Evolutionary conservation across 148 eudicot genomes (phyloP), one percentile per base, ranked within the genome.

Genomic region (Drosera capensis): DNA sequence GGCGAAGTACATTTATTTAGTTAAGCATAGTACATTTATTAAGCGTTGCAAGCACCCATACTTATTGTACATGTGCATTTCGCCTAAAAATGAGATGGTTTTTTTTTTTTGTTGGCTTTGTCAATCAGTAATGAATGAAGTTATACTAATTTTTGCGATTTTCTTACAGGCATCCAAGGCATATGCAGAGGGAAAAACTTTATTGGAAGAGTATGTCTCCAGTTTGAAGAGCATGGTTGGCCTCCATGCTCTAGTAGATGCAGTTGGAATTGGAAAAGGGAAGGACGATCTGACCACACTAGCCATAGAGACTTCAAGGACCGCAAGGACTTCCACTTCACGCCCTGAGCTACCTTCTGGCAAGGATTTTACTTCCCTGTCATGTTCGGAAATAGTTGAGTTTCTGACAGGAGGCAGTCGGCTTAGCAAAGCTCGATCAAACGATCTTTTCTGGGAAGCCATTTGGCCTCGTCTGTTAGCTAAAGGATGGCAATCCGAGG

Each of bases 391-490:
- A 31, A 52, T 59, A 23, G 23, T 51, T 34, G 39, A 52, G 23
- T 28, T 36, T n/a, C 39, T 49, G 13, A 58, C 59, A 23, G 37
- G 68, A 30, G 52, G 39, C 25, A 18, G 36, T 18, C 28, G 58
- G 20, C 37, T 59, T 19, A 64, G 66, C 62, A 64, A 69, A 46
- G 47, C 52, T 14, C 40, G 51, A 23, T 54, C 61, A 25, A 64
- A 43, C 14, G 59, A 64, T 39, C 45, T 69, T 1, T 69, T 69
- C 20, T 69, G 74, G 69, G 58, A 59, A 47, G 69, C 66, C 2
- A 63, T 69, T 9, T 69, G 74, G 69, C 74, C 74, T 11, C 63
- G 69, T 20, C 48, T 69, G 16, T 19, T 69, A 46, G 74, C 69
- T 18, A 59, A 22, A 49, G 74, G 74, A 20, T 64, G 69, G 69